These are phyloP conservation scores for Pseudotulostoma volvatum DNA, from an alignment of 495 filamentous ascomycete genomes.

Conservation along the genomic window DNA sequence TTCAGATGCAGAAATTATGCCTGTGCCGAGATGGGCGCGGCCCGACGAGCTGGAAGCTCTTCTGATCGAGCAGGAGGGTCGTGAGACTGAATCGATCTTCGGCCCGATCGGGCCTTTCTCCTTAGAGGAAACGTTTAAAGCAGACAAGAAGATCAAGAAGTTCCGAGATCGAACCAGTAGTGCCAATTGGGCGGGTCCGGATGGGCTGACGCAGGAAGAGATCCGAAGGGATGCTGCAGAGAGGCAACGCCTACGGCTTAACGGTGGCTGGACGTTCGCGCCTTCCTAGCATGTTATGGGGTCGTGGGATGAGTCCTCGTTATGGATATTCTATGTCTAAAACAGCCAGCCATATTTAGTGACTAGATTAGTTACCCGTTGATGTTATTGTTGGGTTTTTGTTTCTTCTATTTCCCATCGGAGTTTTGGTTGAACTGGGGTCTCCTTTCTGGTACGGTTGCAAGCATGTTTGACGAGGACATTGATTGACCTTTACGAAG, in stretches of 20 bases:
- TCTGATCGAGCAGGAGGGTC: constrained; percentile 58
- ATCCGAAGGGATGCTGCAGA: constrained; percentile 65
- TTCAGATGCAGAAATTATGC: constrained; percentile 41
- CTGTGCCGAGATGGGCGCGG: constrained; percentile 66
- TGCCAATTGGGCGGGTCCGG: constrained; percentile 77
- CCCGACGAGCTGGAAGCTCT: constrained; percentile 56
- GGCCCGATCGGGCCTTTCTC: constrained; percentile 70
- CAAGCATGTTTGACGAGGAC: too few relatives aligned
- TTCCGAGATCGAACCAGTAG: constrained; percentile 81
- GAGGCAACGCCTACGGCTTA: constrained; percentile 59
- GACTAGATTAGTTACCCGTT: too few relatives aligned
- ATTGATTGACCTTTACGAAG: too few relatives aligned
- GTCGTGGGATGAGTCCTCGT: constrained; percentile 4
- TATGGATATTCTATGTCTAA: neutral
- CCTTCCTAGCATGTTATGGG: neutral
- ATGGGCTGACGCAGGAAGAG: constrained; percentile 79
- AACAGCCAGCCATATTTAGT: too few relatives aligned
- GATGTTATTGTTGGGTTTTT: too few relatives aligned
- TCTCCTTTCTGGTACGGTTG: too few relatives aligned
- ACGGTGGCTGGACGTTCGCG: constrained; percentile 73
- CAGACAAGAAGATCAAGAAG: constrained; percentile 61
- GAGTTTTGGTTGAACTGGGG: too few relatives aligned
- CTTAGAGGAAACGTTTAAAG: constrained; percentile 89
- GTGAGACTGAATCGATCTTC: constrained; percentile 78
- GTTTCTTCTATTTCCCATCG: too few relatives aligned